A percentile compares a stretch with the other conserved stretches of the same genome.
Conservation (phyloP, 2,329 filamentous ascomycete species). For the Sporothrix inflata region DNA sequence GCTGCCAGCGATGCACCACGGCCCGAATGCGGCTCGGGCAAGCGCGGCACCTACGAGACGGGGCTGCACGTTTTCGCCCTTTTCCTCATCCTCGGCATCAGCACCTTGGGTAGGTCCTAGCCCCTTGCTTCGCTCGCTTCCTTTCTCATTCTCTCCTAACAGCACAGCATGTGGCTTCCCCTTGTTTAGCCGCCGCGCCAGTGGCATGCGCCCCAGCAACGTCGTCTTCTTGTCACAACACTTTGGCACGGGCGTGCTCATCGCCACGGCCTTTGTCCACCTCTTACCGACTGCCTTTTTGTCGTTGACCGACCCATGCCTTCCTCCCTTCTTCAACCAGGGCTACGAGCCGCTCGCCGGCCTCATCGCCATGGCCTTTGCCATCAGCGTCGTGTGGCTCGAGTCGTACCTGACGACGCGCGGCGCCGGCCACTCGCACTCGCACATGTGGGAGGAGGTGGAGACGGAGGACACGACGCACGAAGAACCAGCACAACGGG, state of each 20-base stretch:
- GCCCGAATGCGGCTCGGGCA: conserved; percentile 57
- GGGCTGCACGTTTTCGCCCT: conserved; percentile 69
- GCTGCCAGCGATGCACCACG: conserved; percentile 43
- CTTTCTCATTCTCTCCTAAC: conserved; percentile 44
- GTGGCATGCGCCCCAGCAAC: conserved; percentile 59
- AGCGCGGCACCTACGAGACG: conserved; percentile 65
- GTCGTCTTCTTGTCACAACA: conserved; percentile 71
- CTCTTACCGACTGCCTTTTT: conserved; percentile 69
- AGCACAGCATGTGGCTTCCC: conserved; percentile 62
- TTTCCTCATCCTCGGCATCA: conserved; percentile 45
- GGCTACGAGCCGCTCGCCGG: conserved; percentile 81
- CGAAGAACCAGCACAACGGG: conserved; percentile 34
- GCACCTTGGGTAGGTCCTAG: conserved; percentile 40
- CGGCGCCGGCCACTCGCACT: conserved; percentile 64
- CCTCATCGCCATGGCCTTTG: conserved; percentile 78
- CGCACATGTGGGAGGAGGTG: conserved; percentile 57
- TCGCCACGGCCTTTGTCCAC: conserved; percentile 84
- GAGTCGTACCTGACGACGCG: conserved; percentile 86
- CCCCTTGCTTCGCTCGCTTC: background rate
- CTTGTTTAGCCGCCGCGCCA: conserved; percentile 63
- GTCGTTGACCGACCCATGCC: conserved; percentile 69
- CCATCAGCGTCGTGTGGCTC: conserved; percentile 79
- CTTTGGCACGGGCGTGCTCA: conserved; percentile 82
- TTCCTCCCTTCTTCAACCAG: conserved; percentile 77
- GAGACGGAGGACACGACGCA: conserved; percentile 41